A percentile compares a stretch with the other conserved stretches of the same genome.
phyloP scores from a whole-genome alignment of 1,284 basidiomycete species.

The Cryptococcus sp. region DNA sequence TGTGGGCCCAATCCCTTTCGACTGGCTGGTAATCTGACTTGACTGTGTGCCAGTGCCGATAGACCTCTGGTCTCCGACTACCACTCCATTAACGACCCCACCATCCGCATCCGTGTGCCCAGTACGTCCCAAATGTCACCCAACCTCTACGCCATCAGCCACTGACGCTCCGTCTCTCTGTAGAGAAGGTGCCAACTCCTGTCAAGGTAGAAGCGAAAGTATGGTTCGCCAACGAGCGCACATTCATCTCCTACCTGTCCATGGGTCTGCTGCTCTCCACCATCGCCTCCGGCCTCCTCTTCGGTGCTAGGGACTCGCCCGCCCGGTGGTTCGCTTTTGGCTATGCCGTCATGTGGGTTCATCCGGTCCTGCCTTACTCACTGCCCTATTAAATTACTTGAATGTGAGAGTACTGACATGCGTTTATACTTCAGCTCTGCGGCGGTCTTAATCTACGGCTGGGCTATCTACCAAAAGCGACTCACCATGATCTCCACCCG shows the following conservation, averaged over 20 bases:
- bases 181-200: conserved; percentile 78
- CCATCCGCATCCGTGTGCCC: conserved; percentile 38
- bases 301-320: conserved; percentile 58
- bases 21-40: not conserved
- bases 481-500: conserved; percentile 86
- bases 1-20: conserved; percentile 10
- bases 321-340: conserved; percentile 76
- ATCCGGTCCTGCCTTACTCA: not conserved
- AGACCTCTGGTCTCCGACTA: conserved; percentile 42
- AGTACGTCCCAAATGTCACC: conserved; percentile 23
- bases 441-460: conserved; percentile 66
- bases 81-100: conserved; percentile 46
- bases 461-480: conserved; percentile 79
- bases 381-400: too few relatives aligned
- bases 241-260: conserved; percentile 89
- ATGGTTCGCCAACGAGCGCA: conserved; percentile 98
- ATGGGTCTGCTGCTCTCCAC: conserved; percentile 80
- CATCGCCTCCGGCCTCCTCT: conserved; percentile 70
- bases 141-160: not conserved
- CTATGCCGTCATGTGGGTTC: conserved; percentile 68
- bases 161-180: conserved; percentile 8
- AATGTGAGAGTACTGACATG: not conserved
- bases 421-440: conserved; percentile 42
- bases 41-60: conserved; percentile 12
- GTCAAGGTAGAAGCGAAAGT: conserved; percentile 95